phyloP scores from a whole-genome alignment of 2,329 filamentous ascomycete species.

The Fusarium kyushuense region DNA sequence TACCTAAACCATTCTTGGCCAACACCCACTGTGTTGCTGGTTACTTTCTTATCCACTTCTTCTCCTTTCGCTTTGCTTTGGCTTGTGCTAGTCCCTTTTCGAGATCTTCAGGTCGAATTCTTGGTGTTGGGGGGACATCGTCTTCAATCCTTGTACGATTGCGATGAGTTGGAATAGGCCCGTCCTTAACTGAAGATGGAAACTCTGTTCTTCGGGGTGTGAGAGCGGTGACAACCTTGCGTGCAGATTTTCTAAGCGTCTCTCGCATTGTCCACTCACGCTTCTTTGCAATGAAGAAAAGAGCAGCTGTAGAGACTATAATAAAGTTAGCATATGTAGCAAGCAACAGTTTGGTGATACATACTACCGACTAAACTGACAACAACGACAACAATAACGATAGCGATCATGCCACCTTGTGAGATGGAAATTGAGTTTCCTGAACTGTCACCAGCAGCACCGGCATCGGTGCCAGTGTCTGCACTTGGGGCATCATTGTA shows the following conservation, averaged over 20 bases:
- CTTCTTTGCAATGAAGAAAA: conserved; percentile 87
- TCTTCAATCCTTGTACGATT: conserved; percentile 61
- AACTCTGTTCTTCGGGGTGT: conserved; percentile 73
- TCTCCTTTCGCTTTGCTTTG: conserved; percentile 53
- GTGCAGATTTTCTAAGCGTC: conserved; percentile 75
- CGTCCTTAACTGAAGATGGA: conserved; percentile 67
- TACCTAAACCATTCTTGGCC: neutral
- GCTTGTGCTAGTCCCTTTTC: conserved; percentile 66
- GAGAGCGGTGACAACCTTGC: conserved; percentile 69
- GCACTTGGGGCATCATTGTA: conserved; percentile 54
- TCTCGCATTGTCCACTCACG: conserved; percentile 84
- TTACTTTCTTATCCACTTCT: conserved; percentile 44
- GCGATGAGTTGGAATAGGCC: conserved; percentile 44
- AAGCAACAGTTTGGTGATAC: conserved; percentile 43
- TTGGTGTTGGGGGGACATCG: conserved; percentile 71
- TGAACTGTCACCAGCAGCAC: conserved; percentile 72
- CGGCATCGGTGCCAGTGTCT: conserved; percentile 65
- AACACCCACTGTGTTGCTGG: neutral
- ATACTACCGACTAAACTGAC: conserved; percentile 78
- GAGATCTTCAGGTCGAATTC: conserved; percentile 65
- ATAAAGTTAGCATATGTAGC: conserved; percentile 27
- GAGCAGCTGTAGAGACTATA: conserved; percentile 71
- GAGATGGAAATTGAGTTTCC: conserved; percentile 72
- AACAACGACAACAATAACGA: conserved; percentile 76
- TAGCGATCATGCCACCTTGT: conserved; percentile 77